Base-by-base conservation (phyloP, 768 basidiomycete species). In the Gymnopilus dilepis region DNA sequence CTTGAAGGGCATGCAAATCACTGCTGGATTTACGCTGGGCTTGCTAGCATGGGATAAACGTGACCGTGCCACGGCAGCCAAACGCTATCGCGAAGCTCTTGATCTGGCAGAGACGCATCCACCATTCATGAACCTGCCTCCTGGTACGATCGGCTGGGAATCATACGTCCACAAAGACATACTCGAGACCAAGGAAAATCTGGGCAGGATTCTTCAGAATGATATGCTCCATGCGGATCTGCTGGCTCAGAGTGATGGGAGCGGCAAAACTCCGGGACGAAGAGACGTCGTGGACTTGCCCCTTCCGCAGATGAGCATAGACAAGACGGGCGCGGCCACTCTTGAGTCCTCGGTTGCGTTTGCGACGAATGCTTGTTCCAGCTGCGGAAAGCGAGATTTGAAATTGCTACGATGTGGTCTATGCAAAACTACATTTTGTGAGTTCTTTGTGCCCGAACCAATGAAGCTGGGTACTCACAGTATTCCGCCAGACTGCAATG, bases 81-180 rank as follows among this genome's bases (percentile, higher is more conserved):
- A 56, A 45, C 55, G 55, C 11, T 56, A 56, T 21, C 55, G 55
- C n/a, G 55, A 56, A 45, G 55, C 55, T 38, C 41, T 56, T 15
- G 55, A 56, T 19, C 24, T 56, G 12, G 55, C 55, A 6, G 8
- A 56, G 28, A 56, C 55, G 17, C 30, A 56, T 21, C 1, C 26
- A 19, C 40, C 15, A 21, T 56, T 56, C 22, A 56, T 31, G 0
- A 28, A 24, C 19, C 55, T 56, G 30, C 41, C 55, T 22, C 6
- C 24, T 4, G 41, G 26, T 30, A 41, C 42, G 26, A 42, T 56
- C 30, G 55, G 55, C 26, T 56, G 38, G 55, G 55, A 56, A 28
- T 17, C 28, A 17, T 56, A 56, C 21, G 55, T 56, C 33, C 41
- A 30, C 17, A 56, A 42, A 9, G 55, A 56, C 31, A 28, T 56